phyloP scores from a whole-genome alignment of 1,284 basidiomycete species.

The Cronartium quercuum region DNA sequence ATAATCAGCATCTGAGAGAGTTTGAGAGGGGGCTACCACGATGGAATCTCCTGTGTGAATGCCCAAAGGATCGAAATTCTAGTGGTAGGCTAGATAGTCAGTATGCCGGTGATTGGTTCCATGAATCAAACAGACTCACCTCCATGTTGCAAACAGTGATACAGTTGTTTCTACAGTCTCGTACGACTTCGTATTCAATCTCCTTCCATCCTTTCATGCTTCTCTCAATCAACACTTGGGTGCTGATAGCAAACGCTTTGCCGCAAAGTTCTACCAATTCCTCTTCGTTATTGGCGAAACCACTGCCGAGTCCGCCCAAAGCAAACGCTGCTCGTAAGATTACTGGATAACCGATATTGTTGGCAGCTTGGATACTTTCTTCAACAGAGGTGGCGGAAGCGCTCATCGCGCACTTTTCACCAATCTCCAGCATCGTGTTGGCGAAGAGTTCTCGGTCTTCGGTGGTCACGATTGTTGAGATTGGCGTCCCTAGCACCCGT shows the following conservation, averaged over 20 bases:
- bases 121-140: slow-evolving; percentile 55
- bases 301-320: slow-evolving; percentile 86
- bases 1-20: slow-evolving; percentile 93
- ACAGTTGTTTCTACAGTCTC: slow-evolving; percentile 93
- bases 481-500: slow-evolving; percentile 89
- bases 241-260: slow-evolving; percentile 93
- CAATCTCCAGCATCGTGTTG: slow-evolving; percentile 89
- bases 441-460: slow-evolving; percentile 95
- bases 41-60: slow-evolving; percentile 99
- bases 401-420: slow-evolving; percentile 86
- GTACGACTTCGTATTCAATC: slow-evolving; percentile 98
- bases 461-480: slow-evolving; percentile 93
- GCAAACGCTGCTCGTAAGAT: slow-evolving; percentile 96
- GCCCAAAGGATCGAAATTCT: slow-evolving; percentile 98
- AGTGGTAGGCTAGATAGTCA: slow-evolving; percentile 24
- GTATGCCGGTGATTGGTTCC: background rate
- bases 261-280: slow-evolving; percentile 79
- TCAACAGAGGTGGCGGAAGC: slow-evolving; percentile 70
- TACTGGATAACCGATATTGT: slow-evolving; percentile 85
- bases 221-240: slow-evolving; percentile 94
- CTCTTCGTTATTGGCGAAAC: slow-evolving; percentile 83
- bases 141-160: slow-evolving; percentile 99
- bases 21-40: slow-evolving; percentile 94
- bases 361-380: slow-evolving; percentile 79
- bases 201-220: slow-evolving; percentile 99